Evolutionary conservation across 257 asterid species (phyloP), one percentile per base, ranked within the genome.

Genomic region (Ocimum tenuiflorum): DNA sequence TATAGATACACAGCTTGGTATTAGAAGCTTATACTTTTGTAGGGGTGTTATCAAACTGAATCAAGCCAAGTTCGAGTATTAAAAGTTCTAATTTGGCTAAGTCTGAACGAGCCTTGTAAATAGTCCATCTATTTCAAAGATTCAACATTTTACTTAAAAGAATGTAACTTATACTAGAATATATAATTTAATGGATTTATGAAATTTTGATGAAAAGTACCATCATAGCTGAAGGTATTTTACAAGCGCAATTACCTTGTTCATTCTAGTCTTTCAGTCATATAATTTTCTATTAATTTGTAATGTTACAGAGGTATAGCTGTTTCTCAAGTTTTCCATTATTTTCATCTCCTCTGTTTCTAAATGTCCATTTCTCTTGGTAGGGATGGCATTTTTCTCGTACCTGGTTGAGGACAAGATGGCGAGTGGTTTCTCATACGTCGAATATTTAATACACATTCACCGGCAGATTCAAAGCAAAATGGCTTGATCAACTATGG

Each of bases 391-490:
- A 71, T 94, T 94, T 65, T 78, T 81, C 76, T 86, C 96, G 11
- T 73, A 83, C 80, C 72, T 94, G 86, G 81, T 94, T 7, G 99
- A 94, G 80, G 99, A 94, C 87, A 94, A 88, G 80, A 75, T 77
- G 42, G 83, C 79, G 42, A 77, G 73, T 41, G 96, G 95, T 51
- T 91, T 79, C 54, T 85, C 99, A 8, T 94, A 94, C 42, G 95
- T 90, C 8, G 99, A 94, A 84, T 88, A 79, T 82, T 86, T 94
- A 29, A 84, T 94, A 74, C 92, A 90, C 43, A 87, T 90, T 78
- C 97, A 94, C 74, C 83, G 97, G 42, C 96, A 88, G 80, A 94
- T 94, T 78, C 99, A 94, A 71, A 85, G 69, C 68, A 94, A 94
- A 83, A 90, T 94, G 95, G 81, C 91, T 62, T 94, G 86, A 88